These are phyloP conservation scores for Dipodascus geniculatus DNA, from an alignment of 805 yeast genomes.

Conservation along the genomic window DNA sequence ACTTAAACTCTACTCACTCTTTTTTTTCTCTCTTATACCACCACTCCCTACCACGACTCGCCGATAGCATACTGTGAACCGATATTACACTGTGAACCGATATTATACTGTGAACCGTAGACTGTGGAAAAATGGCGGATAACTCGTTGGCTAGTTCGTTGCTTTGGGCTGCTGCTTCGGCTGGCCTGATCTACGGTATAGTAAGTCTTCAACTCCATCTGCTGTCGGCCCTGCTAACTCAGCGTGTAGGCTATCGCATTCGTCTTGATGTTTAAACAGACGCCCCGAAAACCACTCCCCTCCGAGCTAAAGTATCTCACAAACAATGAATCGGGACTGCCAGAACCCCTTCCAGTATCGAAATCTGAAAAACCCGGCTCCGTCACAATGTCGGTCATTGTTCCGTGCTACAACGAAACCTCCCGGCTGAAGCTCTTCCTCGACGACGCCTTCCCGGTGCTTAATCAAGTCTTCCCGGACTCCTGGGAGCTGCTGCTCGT, in stretches of 20 bases:
- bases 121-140: not conserved
- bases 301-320: not conserved
- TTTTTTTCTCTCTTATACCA: not conserved
- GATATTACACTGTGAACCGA: not conserved
- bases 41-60: no score
- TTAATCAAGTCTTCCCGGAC: slow-evolving; percentile 28
- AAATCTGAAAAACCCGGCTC: not conserved
- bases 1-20: not conserved
- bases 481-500: slow-evolving; percentile 72
- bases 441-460: slow-evolving; percentile 33
- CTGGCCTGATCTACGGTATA: not conserved
- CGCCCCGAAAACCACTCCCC: not conserved
- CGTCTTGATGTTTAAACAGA: not conserved
- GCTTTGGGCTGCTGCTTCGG: not conserved
- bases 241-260: not conserved
- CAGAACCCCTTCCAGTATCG: not conserved
- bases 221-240: slow-evolving; percentile 3
- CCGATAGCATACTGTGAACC: not conserved
- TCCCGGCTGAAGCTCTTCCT: slow-evolving; percentile 42
- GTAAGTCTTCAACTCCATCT: not conserved
- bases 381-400: slow-evolving; percentile 60
- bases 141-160: not conserved
- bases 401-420: slow-evolving; percentile 92
- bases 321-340: not conserved
- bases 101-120: not conserved